phyloP scores from a whole-genome alignment of 495 filamentous ascomycete genomes.

The Podospora anserina region DNA sequence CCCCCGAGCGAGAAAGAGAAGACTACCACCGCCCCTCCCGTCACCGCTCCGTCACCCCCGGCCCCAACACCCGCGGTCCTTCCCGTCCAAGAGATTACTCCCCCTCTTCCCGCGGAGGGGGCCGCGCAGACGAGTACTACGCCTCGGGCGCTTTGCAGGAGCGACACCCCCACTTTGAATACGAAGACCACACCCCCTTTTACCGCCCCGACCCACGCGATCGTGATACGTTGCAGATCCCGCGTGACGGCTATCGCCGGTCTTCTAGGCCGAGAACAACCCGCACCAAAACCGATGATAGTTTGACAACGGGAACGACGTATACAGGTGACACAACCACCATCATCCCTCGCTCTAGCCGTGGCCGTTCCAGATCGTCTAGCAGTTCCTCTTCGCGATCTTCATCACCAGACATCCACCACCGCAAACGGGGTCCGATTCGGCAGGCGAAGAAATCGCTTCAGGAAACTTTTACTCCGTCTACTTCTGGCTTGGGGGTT shows the following conservation, averaged over 20 bases:
- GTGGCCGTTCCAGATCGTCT: neutral
- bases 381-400: neutral
- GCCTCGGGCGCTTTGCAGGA: slow-evolving; percentile 9
- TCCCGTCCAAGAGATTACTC: slow-evolving; percentile 12
- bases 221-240: neutral
- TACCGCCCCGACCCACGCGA: slow-evolving; percentile 15
- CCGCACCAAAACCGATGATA: neutral
- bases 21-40: neutral
- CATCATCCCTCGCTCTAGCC: neutral
- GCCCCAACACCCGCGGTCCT: neutral
- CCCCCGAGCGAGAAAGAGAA: neutral
- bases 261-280: slow-evolving; percentile 3
- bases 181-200: slow-evolving; percentile 17
- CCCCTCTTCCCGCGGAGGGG: slow-evolving; percentile 1
- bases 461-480: slow-evolving; percentile 34
- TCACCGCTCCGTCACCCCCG: slow-evolving; percentile 4
- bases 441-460: slow-evolving; percentile 33
- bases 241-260: neutral
- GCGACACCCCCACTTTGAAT: slow-evolving; percentile 9
- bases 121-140: slow-evolving; percentile 6
- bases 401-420: neutral
- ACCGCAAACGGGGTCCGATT: slow-evolving; percentile 12
- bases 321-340: slow-evolving; percentile 8
- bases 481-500: slow-evolving; percentile 41
- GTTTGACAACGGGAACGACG: slow-evolving; percentile 4